These are phyloP conservation scores for Quercus robur DNA, from an alignment of 306 rosid genomes.

Conservation along the genomic window DNA sequence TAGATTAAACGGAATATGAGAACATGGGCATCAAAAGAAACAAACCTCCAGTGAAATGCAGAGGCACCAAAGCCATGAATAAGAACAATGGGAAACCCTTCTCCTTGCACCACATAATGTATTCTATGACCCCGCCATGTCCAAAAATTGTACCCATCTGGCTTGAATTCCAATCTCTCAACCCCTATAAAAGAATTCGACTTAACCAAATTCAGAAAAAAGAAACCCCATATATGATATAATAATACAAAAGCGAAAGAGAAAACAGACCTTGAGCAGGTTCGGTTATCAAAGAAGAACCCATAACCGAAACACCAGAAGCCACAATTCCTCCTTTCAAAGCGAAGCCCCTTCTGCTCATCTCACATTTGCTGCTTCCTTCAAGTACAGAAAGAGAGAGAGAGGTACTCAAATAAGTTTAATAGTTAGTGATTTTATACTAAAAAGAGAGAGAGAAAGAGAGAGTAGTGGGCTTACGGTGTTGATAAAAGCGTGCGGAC, in stretches of 20 bases:
- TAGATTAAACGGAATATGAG: too few relatives aligned
- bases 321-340: too few relatives aligned
- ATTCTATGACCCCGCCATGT: conserved; percentile 87
- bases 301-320: too few relatives aligned
- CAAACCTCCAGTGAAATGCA: conserved; percentile 86
- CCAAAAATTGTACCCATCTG: conserved; percentile 89
- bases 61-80: conserved; percentile 98
- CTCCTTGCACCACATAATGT: conserved; percentile 90
- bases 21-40: too few relatives aligned
- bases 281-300: conserved; percentile 24
- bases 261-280: conserved; percentile 56
- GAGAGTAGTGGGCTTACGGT: too few relatives aligned
- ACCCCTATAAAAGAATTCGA: conserved; percentile 41
- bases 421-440: too few relatives aligned
- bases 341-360: too few relatives aligned
- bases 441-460: too few relatives aligned
- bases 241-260: background rate
- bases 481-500: too few relatives aligned
- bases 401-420: too few relatives aligned
- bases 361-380: too few relatives aligned
- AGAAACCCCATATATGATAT: background rate
- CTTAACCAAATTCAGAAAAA: background rate
- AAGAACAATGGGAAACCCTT: conserved; percentile 83
- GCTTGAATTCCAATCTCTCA: conserved; percentile 59
- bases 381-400: too few relatives aligned